Evolutionary conservation across 805 yeast genomes (phyloP), one percentile per base, ranked within the genome.

Genomic region (Yamadazyma tumulicola): DNA sequence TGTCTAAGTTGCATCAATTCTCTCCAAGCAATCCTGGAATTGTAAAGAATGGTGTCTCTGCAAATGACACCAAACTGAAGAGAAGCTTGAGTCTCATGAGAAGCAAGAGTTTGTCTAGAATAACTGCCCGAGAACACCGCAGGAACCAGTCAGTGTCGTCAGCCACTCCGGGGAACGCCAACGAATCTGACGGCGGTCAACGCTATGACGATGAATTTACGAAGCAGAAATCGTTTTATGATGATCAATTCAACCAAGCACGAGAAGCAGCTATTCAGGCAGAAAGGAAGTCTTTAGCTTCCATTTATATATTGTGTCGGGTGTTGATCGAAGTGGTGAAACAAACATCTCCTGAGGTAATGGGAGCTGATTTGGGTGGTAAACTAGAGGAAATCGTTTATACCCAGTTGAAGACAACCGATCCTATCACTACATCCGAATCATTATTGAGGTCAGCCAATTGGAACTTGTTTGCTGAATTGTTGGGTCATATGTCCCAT

Each of bases 351-450:
- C 65, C 74, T n/a, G 80, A 77, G 8, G 72, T 75, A 0, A 68
- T 81, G 35, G 94, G 89, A 5, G 86, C 79, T 32, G 95, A 85
- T 40, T 65, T 91, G 24, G 82, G 85, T 13, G 85, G 79, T 31
- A 85, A 85, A 48, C 66, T 93, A 7, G 97, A 93, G 56, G 97
- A 93, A 47, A 89, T 89, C 33, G 94, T 91, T 19, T 93, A 87
- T 64, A 80, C 86, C 11, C 97, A 93, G 57, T 63, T 93, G 36
- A 78, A 85, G 45, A 79, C 89, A 2, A 86, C 95, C 1, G 97
- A 93, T 51, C 95, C 96, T 0, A 73, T 85, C 5, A 72, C 81
- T 2, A 63, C 70, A 1, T 56, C 67, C 32, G 70, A 65, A 37
- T 80, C 86, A 29, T 64, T 79, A 16, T 85, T 91, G 2, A 74